Evolutionary conservation across 305 asterid species (phyloP), one percentile per base, ranked within the genome.

Genomic region (Vinca major): DNA sequence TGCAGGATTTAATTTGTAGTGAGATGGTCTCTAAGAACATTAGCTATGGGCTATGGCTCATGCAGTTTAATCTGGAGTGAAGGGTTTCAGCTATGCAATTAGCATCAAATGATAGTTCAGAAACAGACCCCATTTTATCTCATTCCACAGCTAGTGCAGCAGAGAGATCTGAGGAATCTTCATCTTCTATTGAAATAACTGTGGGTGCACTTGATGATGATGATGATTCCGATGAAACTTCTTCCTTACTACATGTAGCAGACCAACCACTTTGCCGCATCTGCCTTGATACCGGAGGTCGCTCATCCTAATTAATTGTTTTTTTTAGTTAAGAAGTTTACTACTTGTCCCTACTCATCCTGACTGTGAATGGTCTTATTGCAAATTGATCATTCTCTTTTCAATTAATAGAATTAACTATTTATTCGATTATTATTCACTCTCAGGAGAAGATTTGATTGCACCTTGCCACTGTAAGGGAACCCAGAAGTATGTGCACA

Each of bases 381-480:
- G 63, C 41, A 39, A 62, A 62, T 44, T 61, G 11, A 37, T 3
- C 16, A 45, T 45, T 26, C 9, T 40, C 43, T 62, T 62, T 70
- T 8, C 0, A 26, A 47, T 51, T 40, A 51, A 5, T 52, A 12
- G 37, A 20, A 26, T 44, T 52, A 7, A 5, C 4, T 43, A 33
- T 63, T 51, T 41, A 8, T 67, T 19, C 55, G 1, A 13, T 39
- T 7, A 57, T 69, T 44, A 40, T 77, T 65, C 63, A n/a, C 63
- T 78, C 71, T 66, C 90, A 93, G 99, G 95, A 66, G 97, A 86
- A 73, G 99, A 93, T 79, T 77, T 93, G 81, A 91, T 93, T 86
- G 97, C 99, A 66, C 99, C 99, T 36, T 90, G 99, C 80, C 92
- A 89, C 74, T 93, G 99, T 79, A 93, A 86, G 80, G 99, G 99